These are phyloP conservation scores for Phytophthora nicotianae DNA, from an alignment of 352 stramenopile species.

Conservation along the genomic window DNA sequence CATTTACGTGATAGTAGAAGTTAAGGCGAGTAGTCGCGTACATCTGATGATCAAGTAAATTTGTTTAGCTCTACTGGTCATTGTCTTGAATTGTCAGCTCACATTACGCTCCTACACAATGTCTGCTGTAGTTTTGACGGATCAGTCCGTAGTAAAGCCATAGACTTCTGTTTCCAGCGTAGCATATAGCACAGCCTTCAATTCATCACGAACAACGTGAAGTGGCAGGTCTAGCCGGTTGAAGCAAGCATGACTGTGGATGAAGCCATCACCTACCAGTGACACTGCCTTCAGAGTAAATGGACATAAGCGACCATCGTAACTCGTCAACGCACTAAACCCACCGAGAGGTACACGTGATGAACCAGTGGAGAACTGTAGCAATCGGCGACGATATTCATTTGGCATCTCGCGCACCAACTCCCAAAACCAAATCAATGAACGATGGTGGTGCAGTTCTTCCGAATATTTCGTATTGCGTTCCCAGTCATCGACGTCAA, in stretches of 20 bases:
- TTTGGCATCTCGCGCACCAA: constrained; percentile 75
- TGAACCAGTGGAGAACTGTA: constrained; percentile 65
- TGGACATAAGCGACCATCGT: constrained; percentile 53
- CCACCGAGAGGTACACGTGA: constrained; percentile 57
- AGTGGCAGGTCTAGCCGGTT: constrained; percentile 93
- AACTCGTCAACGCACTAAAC: constrained; percentile 54
- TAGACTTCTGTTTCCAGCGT: constrained; percentile 58
- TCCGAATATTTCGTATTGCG: constrained; percentile 66
- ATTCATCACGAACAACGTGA: constrained; percentile 87
- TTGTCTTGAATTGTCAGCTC: too few relatives aligned
- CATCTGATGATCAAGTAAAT: constrained; percentile 21
- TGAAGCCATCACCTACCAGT: constrained; percentile 41
- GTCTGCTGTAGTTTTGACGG: neutral
- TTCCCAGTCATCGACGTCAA: constrained; percentile 95
- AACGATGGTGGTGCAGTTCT: constrained; percentile 33
- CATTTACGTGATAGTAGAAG: constrained; percentile 12
- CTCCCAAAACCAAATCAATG: constrained; percentile 47
- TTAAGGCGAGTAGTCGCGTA: constrained; percentile 9
- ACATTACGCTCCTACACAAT: neutral
- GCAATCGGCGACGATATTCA: constrained; percentile 48
- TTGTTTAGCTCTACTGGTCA: constrained; percentile 1
- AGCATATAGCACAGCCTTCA: constrained; percentile 54
- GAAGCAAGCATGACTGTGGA: constrained; percentile 68
- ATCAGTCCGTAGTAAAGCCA: constrained; percentile 64
- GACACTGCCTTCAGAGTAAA: constrained; percentile 53